These are phyloP conservation scores for Alternaria sp. DNA, from an alignment of 2,329 filamentous ascomycete species.

Conservation along the genomic window DNA sequence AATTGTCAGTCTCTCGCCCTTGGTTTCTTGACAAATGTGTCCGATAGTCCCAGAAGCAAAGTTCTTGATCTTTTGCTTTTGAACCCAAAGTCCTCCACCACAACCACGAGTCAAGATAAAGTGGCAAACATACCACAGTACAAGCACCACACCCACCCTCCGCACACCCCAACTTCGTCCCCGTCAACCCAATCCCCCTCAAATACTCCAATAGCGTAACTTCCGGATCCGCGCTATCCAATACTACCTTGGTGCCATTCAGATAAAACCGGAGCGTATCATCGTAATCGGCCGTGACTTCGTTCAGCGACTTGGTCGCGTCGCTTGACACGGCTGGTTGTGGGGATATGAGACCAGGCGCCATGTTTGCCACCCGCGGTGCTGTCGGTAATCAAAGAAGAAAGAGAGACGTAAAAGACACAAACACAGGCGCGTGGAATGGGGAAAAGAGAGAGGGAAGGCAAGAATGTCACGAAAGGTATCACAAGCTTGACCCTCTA, in stretches of 20 bases:
- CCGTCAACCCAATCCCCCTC: slow-evolving; percentile 88
- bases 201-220: slow-evolving; percentile 92
- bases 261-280: slow-evolving; percentile 92
- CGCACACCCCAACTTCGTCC: slow-evolving; percentile 94
- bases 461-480: neutral
- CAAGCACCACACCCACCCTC: slow-evolving; percentile 97
- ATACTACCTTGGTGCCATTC: slow-evolving; percentile 86
- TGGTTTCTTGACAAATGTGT: neutral
- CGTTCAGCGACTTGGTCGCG: slow-evolving; percentile 57
- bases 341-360: slow-evolving; percentile 59
- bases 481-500: neutral
- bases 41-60: neutral
- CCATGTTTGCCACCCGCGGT: slow-evolving; percentile 54
- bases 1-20: slow-evolving; percentile 5
- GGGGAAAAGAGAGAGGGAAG: neutral
- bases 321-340: slow-evolving; percentile 54
- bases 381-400: neutral
- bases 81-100: neutral
- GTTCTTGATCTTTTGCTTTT: neutral
- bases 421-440: neutral
- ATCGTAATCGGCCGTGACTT: slow-evolving; percentile 78
- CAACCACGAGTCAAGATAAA: neutral
- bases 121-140: slow-evolving; percentile 70
- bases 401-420: neutral
- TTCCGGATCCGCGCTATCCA: slow-evolving; percentile 90